Evolutionary conservation across 2,329 filamentous ascomycete genomes (phyloP).

Genomic region (Fusarium pilosicola): DNA sequence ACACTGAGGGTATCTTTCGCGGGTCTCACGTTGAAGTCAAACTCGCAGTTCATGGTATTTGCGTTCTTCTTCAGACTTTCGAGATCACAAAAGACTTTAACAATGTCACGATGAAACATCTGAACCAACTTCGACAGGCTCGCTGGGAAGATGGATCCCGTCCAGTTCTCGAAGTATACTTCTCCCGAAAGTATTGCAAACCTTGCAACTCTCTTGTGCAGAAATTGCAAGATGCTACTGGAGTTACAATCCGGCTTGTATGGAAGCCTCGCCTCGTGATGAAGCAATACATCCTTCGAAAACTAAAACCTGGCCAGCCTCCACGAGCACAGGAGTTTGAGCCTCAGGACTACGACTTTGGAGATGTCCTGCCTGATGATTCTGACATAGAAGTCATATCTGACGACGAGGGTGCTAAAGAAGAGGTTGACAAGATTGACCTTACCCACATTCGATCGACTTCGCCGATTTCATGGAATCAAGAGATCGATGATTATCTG

Average conservation of each 20-base stretch:
- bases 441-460: slow-evolving; percentile 26
- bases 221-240: slow-evolving; percentile 42
- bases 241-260: slow-evolving; percentile 40
- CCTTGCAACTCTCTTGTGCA: slow-evolving; percentile 43
- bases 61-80: slow-evolving; percentile 43
- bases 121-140: slow-evolving; percentile 36
- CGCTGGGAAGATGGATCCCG: slow-evolving; percentile 42
- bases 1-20: slow-evolving; percentile 42
- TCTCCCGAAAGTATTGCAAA: slow-evolving; percentile 49
- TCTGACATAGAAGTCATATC: slow-evolving; percentile 27
- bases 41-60: slow-evolving; percentile 49
- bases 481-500: slow-evolving; percentile 28
- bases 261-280: slow-evolving; percentile 45
- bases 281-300: slow-evolving; percentile 39
- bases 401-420: slow-evolving; percentile 2
- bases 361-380: slow-evolving; percentile 24
- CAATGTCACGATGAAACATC: slow-evolving; percentile 31
- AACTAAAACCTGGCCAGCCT: background rate
- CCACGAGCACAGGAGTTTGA: slow-evolving; percentile 6
- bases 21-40: slow-evolving; percentile 55
- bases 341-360: slow-evolving; percentile 40
- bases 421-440: slow-evolving; percentile 30
- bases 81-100: slow-evolving; percentile 38
- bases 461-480: slow-evolving; percentile 13
- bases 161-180: slow-evolving; percentile 49